Conservation (phyloP, 345 rosid genomes). For the Cardiospermum halicacabum region DNA sequence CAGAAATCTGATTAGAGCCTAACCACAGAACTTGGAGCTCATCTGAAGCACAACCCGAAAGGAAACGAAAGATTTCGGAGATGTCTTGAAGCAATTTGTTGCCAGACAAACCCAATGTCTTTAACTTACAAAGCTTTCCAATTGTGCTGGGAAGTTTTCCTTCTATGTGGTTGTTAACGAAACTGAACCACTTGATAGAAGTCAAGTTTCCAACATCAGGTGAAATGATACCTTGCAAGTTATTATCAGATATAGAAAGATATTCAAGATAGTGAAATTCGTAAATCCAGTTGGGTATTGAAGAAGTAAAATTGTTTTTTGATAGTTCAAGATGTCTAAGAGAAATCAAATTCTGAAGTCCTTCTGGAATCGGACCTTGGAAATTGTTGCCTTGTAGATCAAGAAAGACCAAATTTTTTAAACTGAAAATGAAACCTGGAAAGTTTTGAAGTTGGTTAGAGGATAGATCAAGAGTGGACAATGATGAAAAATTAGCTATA, state of each 20-base stretch:
- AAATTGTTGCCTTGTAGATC: too few relatives aligned
- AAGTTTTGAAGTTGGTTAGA: neutral
- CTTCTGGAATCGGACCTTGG: too few relatives aligned
- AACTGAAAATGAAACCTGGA: too few relatives aligned
- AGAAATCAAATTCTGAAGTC: too few relatives aligned
- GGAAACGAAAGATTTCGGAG: neutral
- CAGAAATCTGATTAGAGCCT: neutral
- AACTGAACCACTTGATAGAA: too few relatives aligned
- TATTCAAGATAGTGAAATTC: neutral
- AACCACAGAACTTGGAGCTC: neutral
- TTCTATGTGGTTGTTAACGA: too few relatives aligned
- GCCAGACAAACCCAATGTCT: neutral
- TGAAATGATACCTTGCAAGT: neutral
- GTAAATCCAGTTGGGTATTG: neutral
- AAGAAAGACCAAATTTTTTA: neutral
- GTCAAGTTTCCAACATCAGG: too few relatives aligned
- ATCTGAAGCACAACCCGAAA: neutral
- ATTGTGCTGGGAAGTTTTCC: too few relatives aligned
- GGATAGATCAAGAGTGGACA: neutral
- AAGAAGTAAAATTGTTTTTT: neutral
- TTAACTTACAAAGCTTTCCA: neutral
- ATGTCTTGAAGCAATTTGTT: neutral
- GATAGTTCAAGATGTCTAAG: too few relatives aligned
- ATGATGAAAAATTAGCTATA: neutral
- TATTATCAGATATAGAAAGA: neutral